phyloP scores from a whole-genome alignment of 306 rosid genomes.

The Erythrophleum fordii region DNA sequence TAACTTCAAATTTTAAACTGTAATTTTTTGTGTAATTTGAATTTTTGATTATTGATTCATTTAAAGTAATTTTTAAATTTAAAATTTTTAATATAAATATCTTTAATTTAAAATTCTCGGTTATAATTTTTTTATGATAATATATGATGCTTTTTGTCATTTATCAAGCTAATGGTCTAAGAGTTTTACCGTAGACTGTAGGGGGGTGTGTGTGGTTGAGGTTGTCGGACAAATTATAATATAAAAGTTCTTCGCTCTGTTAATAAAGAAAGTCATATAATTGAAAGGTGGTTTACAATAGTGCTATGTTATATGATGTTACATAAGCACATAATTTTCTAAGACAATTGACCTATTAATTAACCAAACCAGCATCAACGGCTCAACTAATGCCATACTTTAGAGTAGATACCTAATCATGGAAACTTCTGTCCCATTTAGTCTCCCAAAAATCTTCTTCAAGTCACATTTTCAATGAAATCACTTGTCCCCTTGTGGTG shows the following conservation, averaged over 20 bases:
- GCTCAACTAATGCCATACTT: conserved; percentile 20
- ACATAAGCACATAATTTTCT: not conserved
- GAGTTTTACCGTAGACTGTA: conserved; percentile 5
- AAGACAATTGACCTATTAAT: conserved; percentile 24
- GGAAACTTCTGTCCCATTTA: not conserved
- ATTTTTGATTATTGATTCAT: too few relatives aligned
- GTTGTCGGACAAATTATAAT: conserved; percentile 21
- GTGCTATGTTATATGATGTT: conserved; percentile 23
- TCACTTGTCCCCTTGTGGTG: not conserved
- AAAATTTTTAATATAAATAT: too few relatives aligned
- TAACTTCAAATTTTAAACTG: too few relatives aligned
- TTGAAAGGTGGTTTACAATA: conserved; percentile 25
- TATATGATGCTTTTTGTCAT: not conserved
- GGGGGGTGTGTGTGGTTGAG: conserved; percentile 24
- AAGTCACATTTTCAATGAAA: not conserved
- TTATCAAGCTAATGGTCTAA: not conserved
- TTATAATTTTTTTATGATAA: too few relatives aligned
- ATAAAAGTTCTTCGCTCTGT: not conserved
- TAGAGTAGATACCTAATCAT: conserved; percentile 15
- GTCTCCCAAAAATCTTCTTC: not conserved
- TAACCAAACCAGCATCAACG: not conserved
- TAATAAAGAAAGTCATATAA: not conserved
- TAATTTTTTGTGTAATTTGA: too few relatives aligned
- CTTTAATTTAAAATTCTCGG: too few relatives aligned
- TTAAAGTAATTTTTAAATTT: too few relatives aligned